phyloP scores from a whole-genome alignment of 2,329 filamentous ascomycete genomes.

The Coniochaeta sp. region DNA sequence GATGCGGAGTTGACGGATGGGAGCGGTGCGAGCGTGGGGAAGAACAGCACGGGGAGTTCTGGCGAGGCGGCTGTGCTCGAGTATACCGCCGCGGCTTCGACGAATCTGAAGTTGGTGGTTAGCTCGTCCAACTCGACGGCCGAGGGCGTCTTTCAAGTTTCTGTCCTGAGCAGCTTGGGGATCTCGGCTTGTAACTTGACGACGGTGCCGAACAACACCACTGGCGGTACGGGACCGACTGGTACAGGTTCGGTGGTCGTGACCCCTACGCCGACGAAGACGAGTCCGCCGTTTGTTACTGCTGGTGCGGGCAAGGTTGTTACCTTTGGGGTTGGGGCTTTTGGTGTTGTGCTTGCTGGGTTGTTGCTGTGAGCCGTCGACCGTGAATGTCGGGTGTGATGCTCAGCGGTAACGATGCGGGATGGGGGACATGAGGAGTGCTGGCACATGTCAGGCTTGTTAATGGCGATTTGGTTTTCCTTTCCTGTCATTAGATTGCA shows the following conservation, averaged over 20 bases:
- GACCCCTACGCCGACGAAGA: conserved; percentile 3
- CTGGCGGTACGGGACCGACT: not conserved
- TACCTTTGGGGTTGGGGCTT: not conserved
- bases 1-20: conserved; percentile 8
- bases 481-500: too few relatives aligned
- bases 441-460: too few relatives aligned
- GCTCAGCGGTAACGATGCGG: too few relatives aligned
- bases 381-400: too few relatives aligned
- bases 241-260: not conserved
- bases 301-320: not conserved
- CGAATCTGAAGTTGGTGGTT: conserved; percentile 8
- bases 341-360: not conserved
- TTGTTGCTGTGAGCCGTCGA: not conserved
- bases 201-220: not conserved
- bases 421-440: too few relatives aligned
- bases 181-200: conserved; percentile 12
- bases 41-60: conserved; percentile 6
- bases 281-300: conserved; percentile 1
- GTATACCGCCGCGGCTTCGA: conserved; percentile 2
- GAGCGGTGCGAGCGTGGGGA: conserved; percentile 3
- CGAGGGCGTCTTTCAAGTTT: conserved; percentile 12
- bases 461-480: too few relatives aligned
- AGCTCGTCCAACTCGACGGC: conserved; percentile 6
- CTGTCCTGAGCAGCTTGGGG: conserved; percentile 9
- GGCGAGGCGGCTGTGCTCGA: conserved; percentile 1